Conservation (phyloP, 768 basidiomycete species). For the Collybia sp. region DNA sequence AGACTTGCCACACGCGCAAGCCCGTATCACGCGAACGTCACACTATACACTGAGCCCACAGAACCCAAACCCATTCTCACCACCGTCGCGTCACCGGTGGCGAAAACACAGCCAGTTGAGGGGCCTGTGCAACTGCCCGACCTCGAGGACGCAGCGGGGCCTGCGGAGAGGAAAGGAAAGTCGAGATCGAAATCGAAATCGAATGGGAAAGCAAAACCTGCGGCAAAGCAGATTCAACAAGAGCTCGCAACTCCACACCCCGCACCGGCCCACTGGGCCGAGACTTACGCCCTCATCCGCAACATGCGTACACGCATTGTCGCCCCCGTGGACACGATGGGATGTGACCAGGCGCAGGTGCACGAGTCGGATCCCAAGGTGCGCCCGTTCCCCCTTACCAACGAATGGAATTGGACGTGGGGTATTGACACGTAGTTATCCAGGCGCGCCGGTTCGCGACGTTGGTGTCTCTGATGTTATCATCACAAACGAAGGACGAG, state of each 20-base stretch:
- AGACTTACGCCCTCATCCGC: constrained; percentile 68
- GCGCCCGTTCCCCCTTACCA: constrained; percentile 4
- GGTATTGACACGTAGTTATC: background rate
- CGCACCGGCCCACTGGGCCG: constrained; percentile 60
- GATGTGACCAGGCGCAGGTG: constrained; percentile 67
- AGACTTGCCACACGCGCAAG: constrained; percentile 35
- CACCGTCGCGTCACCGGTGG: constrained; percentile 21
- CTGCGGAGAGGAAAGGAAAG: background rate
- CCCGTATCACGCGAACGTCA: constrained; percentile 38
- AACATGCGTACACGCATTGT: constrained; percentile 66
- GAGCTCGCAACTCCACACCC: constrained; percentile 59
- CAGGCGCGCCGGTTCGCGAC: constrained; percentile 82
- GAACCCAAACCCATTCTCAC: constrained; percentile 13
- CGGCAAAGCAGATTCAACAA: constrained; percentile 36
- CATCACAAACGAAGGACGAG: constrained; percentile 93
- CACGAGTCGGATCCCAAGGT: constrained; percentile 68
- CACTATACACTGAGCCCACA: constrained; percentile 25
- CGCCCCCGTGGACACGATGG: constrained; percentile 94
- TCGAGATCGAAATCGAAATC: background rate
- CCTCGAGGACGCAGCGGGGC: constrained; percentile 1
- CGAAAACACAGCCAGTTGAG: constrained; percentile 20
- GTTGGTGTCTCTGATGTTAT: constrained; percentile 91
- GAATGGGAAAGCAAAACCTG: constrained; percentile 7
- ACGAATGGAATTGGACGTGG: background rate
- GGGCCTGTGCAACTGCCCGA: constrained; percentile 4